Base-by-base conservation (phyloP, 2,329 filamentous ascomycete genomes). In the Myriosclerotinia scirpicola region DNA sequence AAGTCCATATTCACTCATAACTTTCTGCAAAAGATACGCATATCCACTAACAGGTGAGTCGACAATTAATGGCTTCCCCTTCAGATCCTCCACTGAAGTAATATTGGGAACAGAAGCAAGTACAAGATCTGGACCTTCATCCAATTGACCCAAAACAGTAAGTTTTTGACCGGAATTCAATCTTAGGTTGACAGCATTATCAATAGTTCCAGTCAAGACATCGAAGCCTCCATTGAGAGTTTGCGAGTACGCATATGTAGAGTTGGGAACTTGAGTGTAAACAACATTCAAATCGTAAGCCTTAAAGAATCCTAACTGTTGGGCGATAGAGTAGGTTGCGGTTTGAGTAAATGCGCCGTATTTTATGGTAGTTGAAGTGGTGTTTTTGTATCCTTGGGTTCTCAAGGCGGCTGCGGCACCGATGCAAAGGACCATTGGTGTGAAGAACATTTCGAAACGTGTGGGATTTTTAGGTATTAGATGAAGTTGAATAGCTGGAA, bases 271-370 rank as follows among this genome's bases (percentile, higher is more conserved):
- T 61, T 76, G 74, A n/a, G 67, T 68, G 68, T 76, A 75, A 66
- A 75, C 73, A 66, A 75, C 73, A 4, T 72, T 71, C n/a, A 76
- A 68, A 55, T 73, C 71, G 30, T 30, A 54, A 54, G 52, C 52
- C 30, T 26, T 34, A 20, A 20, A 34, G 30, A 54, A 54, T 12
- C 52, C 30, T 36, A 34, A 34, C 11, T 36, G 26, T 54, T 74
- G 74, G 26, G 75, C 74, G 38, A 76, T 67, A n/a, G 75, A 75
- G 65, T 75, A 76, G 1, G 73, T 76, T 20, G 73, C 74, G 1
- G 73, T 75, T 58, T 60, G 61, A 7, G 67, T 67, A 54, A 70
- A 70, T 40, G 69, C 67, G 17, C 67, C 67, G 54, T 70, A 70
- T 9, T 68, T 67, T 9, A 70, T 44, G 22, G 58, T 46, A 42